Conservation (phyloP, 805 yeast species). For the Alloascoidea hylecoeti region DNA sequence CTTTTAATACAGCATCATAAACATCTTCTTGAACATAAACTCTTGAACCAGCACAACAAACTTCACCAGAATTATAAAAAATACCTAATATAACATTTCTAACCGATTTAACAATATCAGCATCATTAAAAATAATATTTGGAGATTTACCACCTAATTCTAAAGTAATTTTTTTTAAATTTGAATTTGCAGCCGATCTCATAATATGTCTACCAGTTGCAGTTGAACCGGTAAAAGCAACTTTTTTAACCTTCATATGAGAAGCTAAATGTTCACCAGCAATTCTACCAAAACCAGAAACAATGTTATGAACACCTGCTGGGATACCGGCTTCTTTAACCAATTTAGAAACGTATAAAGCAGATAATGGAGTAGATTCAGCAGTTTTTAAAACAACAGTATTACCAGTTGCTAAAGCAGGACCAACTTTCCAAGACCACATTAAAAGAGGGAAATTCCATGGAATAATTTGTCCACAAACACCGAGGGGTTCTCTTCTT, state of each 20-base stretch:
- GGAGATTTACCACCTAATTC: constrained; percentile 97
- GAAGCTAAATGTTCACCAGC: constrained; percentile 57
- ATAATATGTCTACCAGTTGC: constrained; percentile 74
- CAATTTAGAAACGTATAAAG: constrained; percentile 42
- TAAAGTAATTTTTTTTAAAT: constrained; percentile 77
- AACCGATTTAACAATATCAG: constrained; percentile 64
- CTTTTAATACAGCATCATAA: constrained; percentile 58
- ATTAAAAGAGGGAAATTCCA: constrained; percentile 66
- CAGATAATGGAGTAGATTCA: constrained; percentile 62
- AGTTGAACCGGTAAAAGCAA: constrained; percentile 92
- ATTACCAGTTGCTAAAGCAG: constrained; percentile 74
- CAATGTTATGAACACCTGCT: constrained; percentile 58
- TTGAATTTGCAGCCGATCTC: constrained; percentile 47
- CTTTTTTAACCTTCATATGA: constrained; percentile 60
- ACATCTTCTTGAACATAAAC: constrained; percentile 73
- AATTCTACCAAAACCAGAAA: constrained; percentile 53
- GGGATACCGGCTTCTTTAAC: constrained; percentile 62
- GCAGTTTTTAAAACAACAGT: constrained; percentile 59
- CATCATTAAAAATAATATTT: constrained; percentile 76
- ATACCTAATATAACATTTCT: constrained; percentile 65
- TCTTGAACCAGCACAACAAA: constrained; percentile 91
- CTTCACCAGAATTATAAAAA: constrained; percentile 90
- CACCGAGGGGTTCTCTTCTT: constrained; percentile 67
- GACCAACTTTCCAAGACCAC: constrained; percentile 75
- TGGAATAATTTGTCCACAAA: constrained; percentile 75